Conservation (phyloP, 352 stramenopile species). For the Globisporangium spinosum region DNA sequence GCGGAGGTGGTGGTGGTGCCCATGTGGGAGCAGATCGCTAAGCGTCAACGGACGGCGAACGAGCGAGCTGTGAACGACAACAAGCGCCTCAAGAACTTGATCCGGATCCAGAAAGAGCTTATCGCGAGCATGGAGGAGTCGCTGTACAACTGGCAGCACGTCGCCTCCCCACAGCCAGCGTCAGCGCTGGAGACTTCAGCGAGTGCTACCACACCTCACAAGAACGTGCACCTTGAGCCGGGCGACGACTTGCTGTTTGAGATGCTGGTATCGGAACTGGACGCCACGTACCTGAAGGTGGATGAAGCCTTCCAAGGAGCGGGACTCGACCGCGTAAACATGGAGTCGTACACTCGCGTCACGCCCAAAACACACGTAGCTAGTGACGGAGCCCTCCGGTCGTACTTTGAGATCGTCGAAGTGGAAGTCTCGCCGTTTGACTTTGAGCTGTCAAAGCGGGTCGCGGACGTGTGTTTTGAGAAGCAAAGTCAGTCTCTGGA, state of each 20-base stretch:
- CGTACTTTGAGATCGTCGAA: constrained; percentile 13
- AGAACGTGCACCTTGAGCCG: constrained; percentile 8
- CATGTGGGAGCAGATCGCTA: constrained; percentile 15
- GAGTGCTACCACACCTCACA: neutral
- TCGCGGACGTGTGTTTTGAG: neutral
- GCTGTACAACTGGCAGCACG: constrained; percentile 12
- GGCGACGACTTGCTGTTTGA: constrained; percentile 15
- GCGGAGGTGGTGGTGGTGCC: neutral
- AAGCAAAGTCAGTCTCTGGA: neutral
- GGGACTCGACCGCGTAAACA: neutral
- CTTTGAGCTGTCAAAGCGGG: neutral
- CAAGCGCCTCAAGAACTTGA: constrained; percentile 12
- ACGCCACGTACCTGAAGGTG: constrained; percentile 4
- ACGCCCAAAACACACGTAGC: neutral
- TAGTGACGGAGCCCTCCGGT: neutral
- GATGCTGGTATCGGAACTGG: constrained; percentile 16
- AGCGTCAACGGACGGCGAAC: constrained; percentile 6
- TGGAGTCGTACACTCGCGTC: neutral
- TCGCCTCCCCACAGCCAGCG: neutral
- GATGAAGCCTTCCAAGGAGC: constrained; percentile 7
- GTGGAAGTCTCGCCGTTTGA: constrained; percentile 8
- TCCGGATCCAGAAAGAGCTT: constrained; percentile 10
- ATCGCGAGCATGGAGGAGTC: constrained; percentile 10
- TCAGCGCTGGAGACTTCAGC: neutral
- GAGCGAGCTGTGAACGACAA: constrained; percentile 5